A percentile compares a stretch with the other conserved stretches of the same genome.
These are phyloP conservation scores for Litchi chinensis DNA, from an alignment of 345 rosid genomes.

Conservation along the genomic window DNA sequence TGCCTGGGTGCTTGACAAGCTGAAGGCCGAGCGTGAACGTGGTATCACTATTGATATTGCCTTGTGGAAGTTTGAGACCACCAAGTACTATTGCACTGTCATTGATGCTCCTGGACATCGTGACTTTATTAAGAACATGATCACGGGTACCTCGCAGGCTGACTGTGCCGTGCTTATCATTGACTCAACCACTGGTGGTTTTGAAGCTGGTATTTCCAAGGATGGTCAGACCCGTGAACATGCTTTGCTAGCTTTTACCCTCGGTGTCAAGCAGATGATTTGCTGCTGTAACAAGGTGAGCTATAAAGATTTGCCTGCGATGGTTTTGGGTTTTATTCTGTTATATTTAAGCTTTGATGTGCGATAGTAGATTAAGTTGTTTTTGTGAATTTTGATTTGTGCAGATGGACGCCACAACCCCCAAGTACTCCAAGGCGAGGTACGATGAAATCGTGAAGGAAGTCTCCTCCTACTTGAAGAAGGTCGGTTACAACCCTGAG, in stretches of 20 bases:
- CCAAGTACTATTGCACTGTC: constrained; percentile 72
- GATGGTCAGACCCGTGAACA: constrained; percentile 88
- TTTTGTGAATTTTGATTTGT: not conserved
- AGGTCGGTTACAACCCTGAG: constrained; percentile 58
- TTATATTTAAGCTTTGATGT: not conserved
- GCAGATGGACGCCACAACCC: constrained; percentile 60
- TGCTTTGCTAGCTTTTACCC: constrained; percentile 68
- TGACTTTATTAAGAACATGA: constrained; percentile 85
- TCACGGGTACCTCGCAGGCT: constrained; percentile 81
- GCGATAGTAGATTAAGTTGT: not conserved
- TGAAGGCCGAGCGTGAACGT: constrained; percentile 83
- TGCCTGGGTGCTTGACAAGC: constrained; percentile 84
- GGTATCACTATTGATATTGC: constrained; percentile 81
- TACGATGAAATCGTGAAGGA: constrained; percentile 54
- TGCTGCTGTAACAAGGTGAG: constrained; percentile 76
- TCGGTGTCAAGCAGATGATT: constrained; percentile 76
- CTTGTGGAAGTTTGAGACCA: constrained; percentile 74
- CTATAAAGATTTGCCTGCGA: not conserved
- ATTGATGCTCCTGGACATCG: constrained; percentile 82
- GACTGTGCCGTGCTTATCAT: constrained; percentile 78
- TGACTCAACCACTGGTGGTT: constrained; percentile 84
- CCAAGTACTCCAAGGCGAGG: constrained; percentile 57
- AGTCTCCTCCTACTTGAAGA: constrained; percentile 57
- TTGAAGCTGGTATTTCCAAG: constrained; percentile 83
- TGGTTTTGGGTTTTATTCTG: not conserved